Percentiles rank a stretch among this genome's conserved stretches.
phyloP scores from a whole-genome alignment of 2,329 filamentous ascomycete species.

The Herpotrichia juniperi region DNA sequence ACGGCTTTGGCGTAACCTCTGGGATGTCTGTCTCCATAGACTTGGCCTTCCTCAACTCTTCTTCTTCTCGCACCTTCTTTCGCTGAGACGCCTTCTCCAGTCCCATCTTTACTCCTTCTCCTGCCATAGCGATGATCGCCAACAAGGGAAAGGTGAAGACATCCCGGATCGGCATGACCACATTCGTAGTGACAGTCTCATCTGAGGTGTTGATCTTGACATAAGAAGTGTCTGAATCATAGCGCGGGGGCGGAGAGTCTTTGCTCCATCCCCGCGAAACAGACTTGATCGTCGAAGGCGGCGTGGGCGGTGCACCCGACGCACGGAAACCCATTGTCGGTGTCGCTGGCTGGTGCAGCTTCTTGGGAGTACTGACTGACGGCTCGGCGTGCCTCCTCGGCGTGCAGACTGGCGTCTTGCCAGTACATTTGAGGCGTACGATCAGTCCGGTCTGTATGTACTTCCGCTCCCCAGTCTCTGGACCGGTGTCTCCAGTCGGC shows the following conservation, averaged over 20 bases:
- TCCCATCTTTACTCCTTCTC: background rate
- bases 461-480: background rate
- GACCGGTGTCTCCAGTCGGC: background rate
- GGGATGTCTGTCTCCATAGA: background rate
- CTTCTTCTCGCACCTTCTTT: background rate
- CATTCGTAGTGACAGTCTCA: background rate
- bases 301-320: background rate
- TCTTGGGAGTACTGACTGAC: too few species aligned
- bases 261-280: background rate
- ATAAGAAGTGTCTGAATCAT: background rate
- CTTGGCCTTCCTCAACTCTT: background rate
- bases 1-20: too few species aligned
- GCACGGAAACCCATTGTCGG: slow-evolving; percentile 13
- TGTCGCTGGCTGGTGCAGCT: slow-evolving; percentile 6
- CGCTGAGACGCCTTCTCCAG: background rate
- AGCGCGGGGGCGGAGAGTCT: background rate
- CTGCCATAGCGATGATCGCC: background rate
- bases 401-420: background rate
- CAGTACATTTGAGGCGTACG: background rate
- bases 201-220: background rate
- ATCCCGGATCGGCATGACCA: background rate
- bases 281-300: background rate
- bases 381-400: too few species aligned
- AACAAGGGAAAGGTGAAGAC: background rate
- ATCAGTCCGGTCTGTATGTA: slow-evolving; percentile 2